Conservation (phyloP, 371 early-diverging fungal genomes). For the Mortierella sp. region DNA sequence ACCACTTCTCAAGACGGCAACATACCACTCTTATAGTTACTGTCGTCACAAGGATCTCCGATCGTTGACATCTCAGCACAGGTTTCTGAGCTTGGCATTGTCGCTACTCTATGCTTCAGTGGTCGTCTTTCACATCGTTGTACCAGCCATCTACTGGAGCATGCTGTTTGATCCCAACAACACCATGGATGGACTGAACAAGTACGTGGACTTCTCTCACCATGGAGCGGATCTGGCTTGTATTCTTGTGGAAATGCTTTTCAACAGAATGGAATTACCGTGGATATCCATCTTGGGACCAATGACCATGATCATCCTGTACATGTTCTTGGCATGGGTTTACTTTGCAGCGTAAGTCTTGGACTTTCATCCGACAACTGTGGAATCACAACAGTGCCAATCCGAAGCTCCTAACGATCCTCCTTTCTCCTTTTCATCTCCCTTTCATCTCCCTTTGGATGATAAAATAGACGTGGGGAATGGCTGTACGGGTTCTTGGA, state of each 20-base stretch:
- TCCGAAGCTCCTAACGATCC: background rate
- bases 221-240: slow-evolving; percentile 42
- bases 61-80: slow-evolving; percentile 39
- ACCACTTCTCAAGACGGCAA: slow-evolving; percentile 23
- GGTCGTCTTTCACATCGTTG: slow-evolving; percentile 51
- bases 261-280: slow-evolving; percentile 48
- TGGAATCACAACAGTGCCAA: too few species aligned
- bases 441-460: background rate
- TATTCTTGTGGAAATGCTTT: slow-evolving; percentile 40
- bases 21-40: slow-evolving; percentile 36
- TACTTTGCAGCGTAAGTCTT: slow-evolving; percentile 50
- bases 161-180: slow-evolving; percentile 52
- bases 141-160: slow-evolving; percentile 51
- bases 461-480: slow-evolving; percentile 28
- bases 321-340: slow-evolving; percentile 54
- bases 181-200: slow-evolving; percentile 45
- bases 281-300: slow-evolving; percentile 36
- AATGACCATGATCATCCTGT: slow-evolving; percentile 42
- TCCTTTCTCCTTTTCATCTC: slow-evolving; percentile 2
- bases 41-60: slow-evolving; percentile 7
- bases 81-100: slow-evolving; percentile 45
- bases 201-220: slow-evolving; percentile 51
- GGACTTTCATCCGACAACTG: too few species aligned
- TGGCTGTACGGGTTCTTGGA: slow-evolving; percentile 53
- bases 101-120: slow-evolving; percentile 39